A percentile compares a stretch with the other conserved stretches of the same genome.
Conservation (phyloP, 345 rosid genomes). For the Rhodomyrtus tomentosa region DNA sequence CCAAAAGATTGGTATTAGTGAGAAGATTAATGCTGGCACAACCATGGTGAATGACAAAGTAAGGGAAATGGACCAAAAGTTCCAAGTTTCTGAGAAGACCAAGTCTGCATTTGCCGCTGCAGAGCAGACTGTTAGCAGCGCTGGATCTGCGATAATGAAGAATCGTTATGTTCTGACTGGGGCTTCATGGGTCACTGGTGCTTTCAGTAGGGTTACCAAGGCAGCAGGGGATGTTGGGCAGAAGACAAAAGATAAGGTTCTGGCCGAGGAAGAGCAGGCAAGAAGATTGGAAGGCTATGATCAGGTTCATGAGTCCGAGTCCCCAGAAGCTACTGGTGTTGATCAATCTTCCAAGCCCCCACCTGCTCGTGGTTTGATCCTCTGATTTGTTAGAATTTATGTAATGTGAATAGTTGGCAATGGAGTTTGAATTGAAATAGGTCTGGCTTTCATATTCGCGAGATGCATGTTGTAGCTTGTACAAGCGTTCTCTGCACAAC, state of each 20-base stretch:
- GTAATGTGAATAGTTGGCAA: not conserved
- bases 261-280: slow-evolving; percentile 40
- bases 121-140: slow-evolving; percentile 74
- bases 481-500: not conserved
- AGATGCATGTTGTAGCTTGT: not conserved
- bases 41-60: slow-evolving; percentile 68
- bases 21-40: slow-evolving; percentile 69
- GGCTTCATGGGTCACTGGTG: slow-evolving; percentile 75
- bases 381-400: slow-evolving; percentile 9
- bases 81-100: slow-evolving; percentile 87
- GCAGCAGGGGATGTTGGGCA: slow-evolving; percentile 86
- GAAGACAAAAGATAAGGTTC: slow-evolving; percentile 71
- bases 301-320: slow-evolving; percentile 3
- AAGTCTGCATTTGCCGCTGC: slow-evolving; percentile 72
- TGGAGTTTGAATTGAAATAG: not conserved
- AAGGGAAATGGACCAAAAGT: slow-evolving; percentile 76
- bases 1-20: slow-evolving; percentile 66
- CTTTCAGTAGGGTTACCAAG: slow-evolving; percentile 68
- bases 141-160: slow-evolving; percentile 79
- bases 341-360: slow-evolving; percentile 25
- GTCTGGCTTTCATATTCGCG: not conserved
- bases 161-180: slow-evolving; percentile 73
- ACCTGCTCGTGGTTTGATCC: slow-evolving; percentile 40
- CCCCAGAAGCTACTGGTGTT: not conserved
- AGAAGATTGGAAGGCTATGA: slow-evolving; percentile 31